Evolutionary conservation across 2,329 filamentous ascomycete species (phyloP).

Genomic region (Metarhizium robertsii): DNA sequence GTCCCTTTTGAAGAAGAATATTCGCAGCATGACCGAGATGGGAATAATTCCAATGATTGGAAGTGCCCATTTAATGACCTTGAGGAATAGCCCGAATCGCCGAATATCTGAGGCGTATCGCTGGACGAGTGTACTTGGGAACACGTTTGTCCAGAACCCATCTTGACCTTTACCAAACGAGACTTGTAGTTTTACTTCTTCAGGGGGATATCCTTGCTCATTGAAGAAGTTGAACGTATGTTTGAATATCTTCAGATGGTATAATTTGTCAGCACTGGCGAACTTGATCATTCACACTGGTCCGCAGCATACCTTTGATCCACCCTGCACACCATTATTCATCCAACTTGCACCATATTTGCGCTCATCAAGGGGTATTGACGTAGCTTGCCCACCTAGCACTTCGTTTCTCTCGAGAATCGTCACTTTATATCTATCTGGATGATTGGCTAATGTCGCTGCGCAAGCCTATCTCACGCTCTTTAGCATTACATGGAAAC

Average conservation of each 20-base stretch:
- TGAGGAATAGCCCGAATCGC: slow-evolving; percentile 46
- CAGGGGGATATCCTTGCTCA: slow-evolving; percentile 43
- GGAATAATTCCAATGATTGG: slow-evolving; percentile 50
- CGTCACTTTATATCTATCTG: slow-evolving; percentile 55
- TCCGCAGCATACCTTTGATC: slow-evolving; percentile 23
- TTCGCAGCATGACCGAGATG: slow-evolving; percentile 54
- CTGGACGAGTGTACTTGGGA: slow-evolving; percentile 47
- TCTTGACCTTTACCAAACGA: slow-evolving; percentile 51
- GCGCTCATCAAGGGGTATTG: slow-evolving; percentile 46
- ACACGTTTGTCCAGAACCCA: slow-evolving; percentile 58
- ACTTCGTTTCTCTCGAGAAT: slow-evolving; percentile 49
- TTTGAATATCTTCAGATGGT: slow-evolving; percentile 46
- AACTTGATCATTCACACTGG: too few relatives aligned
- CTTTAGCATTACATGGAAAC: not conserved
- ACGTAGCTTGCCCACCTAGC: slow-evolving; percentile 52
- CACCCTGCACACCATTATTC: slow-evolving; percentile 56
- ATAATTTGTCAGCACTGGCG: not conserved
- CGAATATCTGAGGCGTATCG: slow-evolving; percentile 46
- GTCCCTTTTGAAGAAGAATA: slow-evolving; percentile 60
- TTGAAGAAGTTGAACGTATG: slow-evolving; percentile 58
- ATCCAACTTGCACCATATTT: slow-evolving; percentile 50
- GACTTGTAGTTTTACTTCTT: slow-evolving; percentile 52
- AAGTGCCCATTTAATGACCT: slow-evolving; percentile 50
- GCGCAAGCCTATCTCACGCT: slow-evolving; percentile 46
- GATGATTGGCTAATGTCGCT: slow-evolving; percentile 55